phyloP scores from a whole-genome alignment of 2,329 filamentous ascomycete species.

The Gremmenia infestans region DNA sequence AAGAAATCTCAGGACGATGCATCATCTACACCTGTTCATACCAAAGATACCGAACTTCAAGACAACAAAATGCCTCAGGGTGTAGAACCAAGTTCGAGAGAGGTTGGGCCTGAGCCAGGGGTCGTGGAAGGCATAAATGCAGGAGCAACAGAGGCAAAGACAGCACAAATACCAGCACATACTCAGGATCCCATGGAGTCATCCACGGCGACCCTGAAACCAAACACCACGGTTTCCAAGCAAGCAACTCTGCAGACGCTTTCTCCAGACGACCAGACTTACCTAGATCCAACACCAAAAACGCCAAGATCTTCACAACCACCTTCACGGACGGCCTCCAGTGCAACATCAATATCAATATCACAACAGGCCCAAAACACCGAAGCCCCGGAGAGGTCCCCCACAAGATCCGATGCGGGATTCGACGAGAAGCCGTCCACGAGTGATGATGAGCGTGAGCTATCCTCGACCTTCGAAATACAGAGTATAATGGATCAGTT shows the following conservation, averaged over 20 bases:
- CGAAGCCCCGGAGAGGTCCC: slow-evolving; percentile 40
- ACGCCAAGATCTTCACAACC: slow-evolving; percentile 38
- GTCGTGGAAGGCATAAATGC: not conserved
- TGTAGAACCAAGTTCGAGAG: not conserved
- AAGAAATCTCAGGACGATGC: not conserved
- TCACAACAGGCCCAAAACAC: slow-evolving; percentile 32
- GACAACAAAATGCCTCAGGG: not conserved
- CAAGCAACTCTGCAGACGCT: slow-evolving; percentile 7
- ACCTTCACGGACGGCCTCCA: slow-evolving; percentile 34
- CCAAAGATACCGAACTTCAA: not conserved
- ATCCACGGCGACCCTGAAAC: slow-evolving; percentile 32
- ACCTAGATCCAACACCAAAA: slow-evolving; percentile 44
- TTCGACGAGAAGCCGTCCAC: slow-evolving; percentile 53
- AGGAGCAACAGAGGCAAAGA: not conserved
- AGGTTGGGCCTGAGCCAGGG: not conserved
- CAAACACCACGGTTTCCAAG: slow-evolving; percentile 13
- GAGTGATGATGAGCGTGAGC: slow-evolving; percentile 61
- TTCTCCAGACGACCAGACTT: slow-evolving; percentile 31
- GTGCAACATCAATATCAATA: slow-evolving; percentile 32
- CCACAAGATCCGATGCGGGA: slow-evolving; percentile 49
- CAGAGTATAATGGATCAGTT: slow-evolving; percentile 98
- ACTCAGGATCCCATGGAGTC: slow-evolving; percentile 30
- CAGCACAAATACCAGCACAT: slow-evolving; percentile 1
- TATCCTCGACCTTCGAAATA: slow-evolving; percentile 76
- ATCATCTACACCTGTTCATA: not conserved